Percentiles rank a stretch among this genome's conserved stretches.
Conservation (phyloP, 768 basidiomycete species). For the Saitozyma sp. region DNA sequence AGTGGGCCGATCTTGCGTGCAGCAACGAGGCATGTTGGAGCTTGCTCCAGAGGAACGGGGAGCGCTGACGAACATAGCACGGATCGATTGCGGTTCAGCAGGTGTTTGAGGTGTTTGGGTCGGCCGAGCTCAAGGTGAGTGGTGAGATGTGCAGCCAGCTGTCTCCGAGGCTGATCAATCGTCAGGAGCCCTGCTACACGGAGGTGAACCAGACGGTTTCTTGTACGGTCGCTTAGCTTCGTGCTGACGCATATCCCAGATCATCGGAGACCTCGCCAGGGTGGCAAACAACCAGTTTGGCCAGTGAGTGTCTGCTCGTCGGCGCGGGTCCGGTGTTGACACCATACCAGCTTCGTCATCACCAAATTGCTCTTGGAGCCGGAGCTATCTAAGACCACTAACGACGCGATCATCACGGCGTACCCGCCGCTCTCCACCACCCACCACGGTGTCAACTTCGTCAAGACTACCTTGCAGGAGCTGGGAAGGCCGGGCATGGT, state of each 20-base stretch:
- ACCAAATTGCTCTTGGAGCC: conserved; percentile 44
- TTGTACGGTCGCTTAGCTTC: too few species aligned
- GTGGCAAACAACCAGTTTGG: conserved; percentile 49
- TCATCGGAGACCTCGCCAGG: conserved; percentile 36
- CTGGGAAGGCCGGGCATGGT: conserved; percentile 30
- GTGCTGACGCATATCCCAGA: conserved; percentile 19
- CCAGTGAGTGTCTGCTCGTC: conserved; percentile 33
- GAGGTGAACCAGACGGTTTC: conserved; percentile 21
- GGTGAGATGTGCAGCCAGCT: not conserved
- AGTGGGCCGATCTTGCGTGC: conserved; percentile 45
- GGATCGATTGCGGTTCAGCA: conserved; percentile 49
- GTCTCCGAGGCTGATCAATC: too few species aligned
- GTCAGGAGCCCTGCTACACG: conserved; percentile 37
- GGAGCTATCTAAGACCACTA: conserved; percentile 22
- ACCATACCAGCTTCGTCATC: conserved; percentile 40
- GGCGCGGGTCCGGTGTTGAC: not conserved
- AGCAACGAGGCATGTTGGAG: conserved; percentile 33
- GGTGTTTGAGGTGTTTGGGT: conserved; percentile 47
- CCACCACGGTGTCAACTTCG: conserved; percentile 49
- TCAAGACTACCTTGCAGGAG: conserved; percentile 37
- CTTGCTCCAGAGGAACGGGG: not conserved
- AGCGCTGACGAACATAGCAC: conserved; percentile 24
- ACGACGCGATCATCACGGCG: conserved; percentile 39
- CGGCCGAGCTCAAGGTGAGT: conserved; percentile 36
- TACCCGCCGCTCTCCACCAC: conserved; percentile 45